phyloP scores from a whole-genome alignment of 177 flowering plant genomes.

The Telopea speciosissima region DNA sequence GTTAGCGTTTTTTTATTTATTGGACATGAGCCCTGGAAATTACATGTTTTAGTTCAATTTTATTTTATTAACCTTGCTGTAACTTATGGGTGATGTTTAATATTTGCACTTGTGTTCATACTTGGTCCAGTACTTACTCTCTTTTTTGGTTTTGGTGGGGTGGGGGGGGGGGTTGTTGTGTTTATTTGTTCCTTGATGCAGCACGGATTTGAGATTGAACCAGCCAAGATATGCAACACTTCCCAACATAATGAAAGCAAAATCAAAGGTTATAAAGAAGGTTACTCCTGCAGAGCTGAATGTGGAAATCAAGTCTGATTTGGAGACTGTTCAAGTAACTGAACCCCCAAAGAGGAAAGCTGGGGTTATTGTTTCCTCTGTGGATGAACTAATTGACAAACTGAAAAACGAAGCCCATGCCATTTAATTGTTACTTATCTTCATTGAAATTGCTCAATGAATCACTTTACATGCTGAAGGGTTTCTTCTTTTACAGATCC shows the following conservation, averaged over 20 bases:
- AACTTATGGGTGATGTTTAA: no score
- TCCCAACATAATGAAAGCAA: constrained; percentile 98
- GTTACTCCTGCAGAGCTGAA: constrained; percentile 63
- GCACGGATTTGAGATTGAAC: constrained; percentile 91
- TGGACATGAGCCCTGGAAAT: no score
- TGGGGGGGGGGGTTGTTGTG: no score
- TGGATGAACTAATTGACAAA: constrained; percentile 85
- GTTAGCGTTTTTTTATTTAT: background rate
- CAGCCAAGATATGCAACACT: constrained; percentile 97
- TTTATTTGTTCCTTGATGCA: constrained; percentile 23
- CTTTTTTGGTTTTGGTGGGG: no score
- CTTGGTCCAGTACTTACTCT: background rate
- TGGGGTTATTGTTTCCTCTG: constrained; percentile 75
- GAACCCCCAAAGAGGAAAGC: constrained; percentile 96
- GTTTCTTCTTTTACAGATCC: background rate
- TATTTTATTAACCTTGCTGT: background rate
- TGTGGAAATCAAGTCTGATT: constrained; percentile 64
- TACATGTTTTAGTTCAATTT: background rate
- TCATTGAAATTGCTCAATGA: background rate
- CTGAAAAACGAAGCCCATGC: constrained; percentile 84
- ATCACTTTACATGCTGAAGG: background rate
- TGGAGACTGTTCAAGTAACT: constrained; percentile 72
- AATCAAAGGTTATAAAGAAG: constrained; percentile 81
- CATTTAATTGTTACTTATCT: constrained; percentile 29
- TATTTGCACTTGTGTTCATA: background rate